A percentile compares a stretch with the other conserved stretches of the same genome.
These are phyloP conservation scores for Amanita inopinata DNA, from an alignment of 768 basidiomycete species.

Conservation along the genomic window DNA sequence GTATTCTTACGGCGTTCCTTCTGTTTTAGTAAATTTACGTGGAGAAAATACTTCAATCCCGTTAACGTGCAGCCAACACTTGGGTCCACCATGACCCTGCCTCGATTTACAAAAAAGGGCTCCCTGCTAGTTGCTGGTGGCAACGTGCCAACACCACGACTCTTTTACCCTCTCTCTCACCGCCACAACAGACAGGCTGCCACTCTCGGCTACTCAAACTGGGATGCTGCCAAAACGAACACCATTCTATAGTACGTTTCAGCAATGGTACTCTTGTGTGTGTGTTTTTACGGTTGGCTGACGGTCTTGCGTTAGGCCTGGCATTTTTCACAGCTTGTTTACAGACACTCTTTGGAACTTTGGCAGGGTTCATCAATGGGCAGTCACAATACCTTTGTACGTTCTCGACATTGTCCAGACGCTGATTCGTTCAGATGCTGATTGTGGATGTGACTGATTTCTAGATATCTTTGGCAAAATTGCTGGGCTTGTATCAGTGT, in stretches of 20 bases:
- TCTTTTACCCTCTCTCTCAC: neutral
- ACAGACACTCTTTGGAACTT: constrained; percentile 23
- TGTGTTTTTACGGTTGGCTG: too few species aligned
- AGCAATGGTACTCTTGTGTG: neutral
- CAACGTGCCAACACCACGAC: too few species aligned
- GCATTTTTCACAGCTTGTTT: constrained; percentile 24
- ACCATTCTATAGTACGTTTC: constrained; percentile 3
- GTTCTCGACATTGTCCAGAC: constrained; percentile 5
- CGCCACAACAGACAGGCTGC: neutral
- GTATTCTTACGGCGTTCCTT: too few species aligned
- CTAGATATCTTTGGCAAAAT: constrained; percentile 25
- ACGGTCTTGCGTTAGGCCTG: constrained; percentile 20
- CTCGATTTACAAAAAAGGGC: too few species aligned
- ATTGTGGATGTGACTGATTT: constrained; percentile 4
- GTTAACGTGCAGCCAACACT: too few species aligned
- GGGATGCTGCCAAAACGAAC: neutral
- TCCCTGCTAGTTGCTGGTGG: too few species aligned
- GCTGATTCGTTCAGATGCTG: neutral
- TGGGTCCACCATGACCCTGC: too few species aligned
- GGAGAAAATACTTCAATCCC: too few species aligned
- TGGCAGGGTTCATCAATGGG: constrained; percentile 25
- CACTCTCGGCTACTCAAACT: neutral
- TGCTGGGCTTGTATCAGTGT: constrained; percentile 20
- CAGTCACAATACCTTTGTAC: constrained; percentile 22
- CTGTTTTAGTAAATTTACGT: too few species aligned